phyloP scores from a whole-genome alignment of 2,329 filamentous ascomycete genomes.

The Pestalotiopsis sp. region DNA sequence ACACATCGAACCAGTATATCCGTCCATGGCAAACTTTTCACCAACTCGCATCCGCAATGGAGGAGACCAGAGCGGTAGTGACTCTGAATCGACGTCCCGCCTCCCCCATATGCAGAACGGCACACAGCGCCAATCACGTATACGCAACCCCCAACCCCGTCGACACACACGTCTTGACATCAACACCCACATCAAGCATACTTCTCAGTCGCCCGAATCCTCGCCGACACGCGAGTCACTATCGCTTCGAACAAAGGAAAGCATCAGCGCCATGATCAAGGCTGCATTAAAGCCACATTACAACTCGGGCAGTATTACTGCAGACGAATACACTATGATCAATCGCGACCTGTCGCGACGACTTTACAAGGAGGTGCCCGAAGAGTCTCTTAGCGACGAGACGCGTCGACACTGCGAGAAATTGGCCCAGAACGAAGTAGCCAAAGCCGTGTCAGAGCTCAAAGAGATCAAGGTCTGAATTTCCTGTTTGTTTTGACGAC shows the following conservation, averaged over 20 bases:
- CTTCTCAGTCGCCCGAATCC: constrained; percentile 57
- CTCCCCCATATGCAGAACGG: constrained; percentile 27
- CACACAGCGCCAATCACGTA: constrained; percentile 41
- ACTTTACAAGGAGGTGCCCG: constrained; percentile 72
- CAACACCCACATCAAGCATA: constrained; percentile 24
- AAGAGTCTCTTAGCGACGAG: constrained; percentile 62
- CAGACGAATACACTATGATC: constrained; percentile 89
- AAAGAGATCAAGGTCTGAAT: constrained; percentile 22
- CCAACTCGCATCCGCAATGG: constrained; percentile 49
- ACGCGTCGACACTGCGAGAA: constrained; percentile 73
- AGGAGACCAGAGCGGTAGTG: constrained; percentile 42
- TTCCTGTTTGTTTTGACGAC: constrained; percentile 13
- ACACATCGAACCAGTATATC: constrained; percentile 72
- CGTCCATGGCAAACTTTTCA: constrained; percentile 70
- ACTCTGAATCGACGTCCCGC: constrained; percentile 43
- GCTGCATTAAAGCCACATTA: constrained; percentile 81
- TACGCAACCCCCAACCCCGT: constrained; percentile 54
- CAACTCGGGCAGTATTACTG: constrained; percentile 75
- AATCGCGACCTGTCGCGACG: constrained; percentile 87
- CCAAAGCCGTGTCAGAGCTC: constrained; percentile 67
- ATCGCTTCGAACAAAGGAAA: constrained; percentile 82
- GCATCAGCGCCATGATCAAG: constrained; percentile 86
- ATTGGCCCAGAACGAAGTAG: constrained; percentile 77
- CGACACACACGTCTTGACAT: constrained; percentile 44
- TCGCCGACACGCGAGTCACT: constrained; percentile 69